Evolutionary conservation across 305 asterid species (phyloP).

Genomic region (Coffea humblotiana): DNA sequence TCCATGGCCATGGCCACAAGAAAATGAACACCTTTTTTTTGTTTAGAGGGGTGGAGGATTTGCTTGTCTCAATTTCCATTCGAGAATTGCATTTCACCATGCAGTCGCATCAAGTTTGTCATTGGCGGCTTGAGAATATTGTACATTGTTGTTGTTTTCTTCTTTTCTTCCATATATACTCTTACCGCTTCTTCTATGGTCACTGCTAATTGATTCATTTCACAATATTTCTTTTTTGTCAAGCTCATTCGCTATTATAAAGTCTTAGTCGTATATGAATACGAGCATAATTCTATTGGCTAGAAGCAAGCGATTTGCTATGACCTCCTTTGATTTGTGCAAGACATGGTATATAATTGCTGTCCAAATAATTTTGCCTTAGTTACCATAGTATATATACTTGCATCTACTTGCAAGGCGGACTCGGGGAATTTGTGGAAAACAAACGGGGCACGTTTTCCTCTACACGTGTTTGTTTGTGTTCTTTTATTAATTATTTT

Average conservation of each 20-base stretch:
- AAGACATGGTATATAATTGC: too few species aligned
- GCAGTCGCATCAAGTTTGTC: not conserved
- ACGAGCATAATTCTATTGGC: not conserved
- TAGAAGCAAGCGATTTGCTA: not conserved
- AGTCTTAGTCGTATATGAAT: not conserved
- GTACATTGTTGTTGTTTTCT: not conserved
- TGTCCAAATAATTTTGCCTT: too few species aligned
- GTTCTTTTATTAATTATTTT: not conserved
- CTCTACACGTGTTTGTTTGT: not conserved
- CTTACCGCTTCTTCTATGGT: not conserved
- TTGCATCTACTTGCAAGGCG: too few species aligned
- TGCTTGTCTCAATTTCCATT: not conserved
- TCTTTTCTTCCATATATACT: not conserved
- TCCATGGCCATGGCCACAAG: constrained; percentile 1
- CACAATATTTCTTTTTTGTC: not conserved
- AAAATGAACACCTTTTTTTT: not conserved
- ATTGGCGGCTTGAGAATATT: not conserved
- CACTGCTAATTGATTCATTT: not conserved
- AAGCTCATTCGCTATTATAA: not conserved
- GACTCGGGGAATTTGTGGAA: not conserved
- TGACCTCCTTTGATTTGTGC: not conserved
- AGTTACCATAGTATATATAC: too few species aligned
- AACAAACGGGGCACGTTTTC: constrained; percentile 1
- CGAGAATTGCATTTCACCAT: not conserved
- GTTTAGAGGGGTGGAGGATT: not conserved